A percentile compares a stretch with the other conserved stretches of the same genome.
Conservation (phyloP, 2,329 filamentous ascomycete species). For the Aureobasidium subglaciale region DNA sequence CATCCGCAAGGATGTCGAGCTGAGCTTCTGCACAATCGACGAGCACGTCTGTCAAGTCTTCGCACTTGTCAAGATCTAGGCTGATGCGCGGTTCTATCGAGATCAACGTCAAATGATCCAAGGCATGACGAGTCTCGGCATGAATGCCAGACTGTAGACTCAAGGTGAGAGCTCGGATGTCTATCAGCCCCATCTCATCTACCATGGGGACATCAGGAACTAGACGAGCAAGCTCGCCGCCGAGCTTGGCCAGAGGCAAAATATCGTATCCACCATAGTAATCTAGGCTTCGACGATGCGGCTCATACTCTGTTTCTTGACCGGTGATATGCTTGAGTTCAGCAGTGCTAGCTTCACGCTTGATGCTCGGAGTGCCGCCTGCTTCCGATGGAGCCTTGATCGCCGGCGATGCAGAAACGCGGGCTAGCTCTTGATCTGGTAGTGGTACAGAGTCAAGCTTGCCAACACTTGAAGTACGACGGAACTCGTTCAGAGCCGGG, state of each 20-base stretch:
- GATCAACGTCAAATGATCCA: constrained; percentile 73
- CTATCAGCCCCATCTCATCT: constrained; percentile 76
- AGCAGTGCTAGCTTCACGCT: constrained; percentile 15
- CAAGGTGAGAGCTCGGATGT: constrained; percentile 82
- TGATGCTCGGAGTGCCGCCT: constrained; percentile 14
- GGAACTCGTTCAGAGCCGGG: constrained; percentile 27
- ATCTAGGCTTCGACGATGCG: constrained; percentile 19
- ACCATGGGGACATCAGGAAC: constrained; percentile 70
- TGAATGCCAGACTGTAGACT: constrained; percentile 86
- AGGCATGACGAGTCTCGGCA: constrained; percentile 78
- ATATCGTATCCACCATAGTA: constrained; percentile 64
- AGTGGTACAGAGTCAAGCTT: constrained; percentile 15
- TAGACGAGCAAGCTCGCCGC: constrained; percentile 58
- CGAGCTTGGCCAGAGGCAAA: constrained; percentile 55
- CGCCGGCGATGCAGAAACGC: constrained; percentile 14
- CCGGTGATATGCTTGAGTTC: constrained; percentile 6
- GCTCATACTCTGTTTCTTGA: constrained; percentile 16
- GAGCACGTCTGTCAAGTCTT: constrained; percentile 81
- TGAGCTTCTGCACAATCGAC: constrained; percentile 89
- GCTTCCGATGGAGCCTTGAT: constrained; percentile 12
- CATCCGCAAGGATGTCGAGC: constrained; percentile 73
- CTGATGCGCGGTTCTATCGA: constrained; percentile 57
- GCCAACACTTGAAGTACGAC: constrained; percentile 22
- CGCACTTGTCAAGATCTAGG: constrained; percentile 67
- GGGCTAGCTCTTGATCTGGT: constrained; percentile 7